A percentile compares a stretch with the other conserved stretches of the same genome.
phyloP scores from a whole-genome alignment of 495 filamentous ascomycete genomes.

The Penicillium salamii region DNA sequence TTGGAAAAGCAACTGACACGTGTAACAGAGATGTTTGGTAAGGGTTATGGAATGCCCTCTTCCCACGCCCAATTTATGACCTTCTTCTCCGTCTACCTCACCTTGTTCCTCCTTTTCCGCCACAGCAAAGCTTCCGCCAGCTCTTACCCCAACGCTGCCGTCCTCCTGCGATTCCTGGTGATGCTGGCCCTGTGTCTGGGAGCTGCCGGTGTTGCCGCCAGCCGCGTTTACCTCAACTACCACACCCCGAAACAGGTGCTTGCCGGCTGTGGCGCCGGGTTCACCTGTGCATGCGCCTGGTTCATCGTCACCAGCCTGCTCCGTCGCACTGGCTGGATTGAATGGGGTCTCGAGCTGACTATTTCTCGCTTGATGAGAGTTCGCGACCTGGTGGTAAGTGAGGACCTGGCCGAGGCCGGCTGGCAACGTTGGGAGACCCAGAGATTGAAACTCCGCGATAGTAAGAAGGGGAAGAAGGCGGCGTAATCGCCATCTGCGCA shows the following conservation, averaged over 20 bases:
- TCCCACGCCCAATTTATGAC: conserved; percentile 93
- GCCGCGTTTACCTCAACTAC: conserved; percentile 87
- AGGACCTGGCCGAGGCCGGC: conserved; percentile 86
- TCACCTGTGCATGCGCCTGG: conserved; percentile 71
- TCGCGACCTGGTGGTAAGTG: conserved; percentile 82
- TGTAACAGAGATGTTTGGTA: conserved; percentile 68
- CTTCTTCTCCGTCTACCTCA: conserved; percentile 81
- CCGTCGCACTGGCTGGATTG: conserved; percentile 60
- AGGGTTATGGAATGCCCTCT: conserved; percentile 98
- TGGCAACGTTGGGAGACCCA: conserved; percentile 86
- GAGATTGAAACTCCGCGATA: conserved; percentile 31
- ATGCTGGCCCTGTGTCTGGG: conserved; percentile 53
- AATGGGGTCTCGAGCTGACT: conserved; percentile 69
- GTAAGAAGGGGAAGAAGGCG: conserved; percentile 26
- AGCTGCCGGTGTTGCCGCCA: conserved; percentile 71
- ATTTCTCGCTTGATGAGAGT: conserved; percentile 63
- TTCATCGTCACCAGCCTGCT: conserved; percentile 65
- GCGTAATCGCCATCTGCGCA: conserved; percentile 17
- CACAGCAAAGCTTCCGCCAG: conserved; percentile 59
- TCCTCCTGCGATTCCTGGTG: conserved; percentile 55
- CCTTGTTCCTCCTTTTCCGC: conserved; percentile 76
- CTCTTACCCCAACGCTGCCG: conserved; percentile 46
- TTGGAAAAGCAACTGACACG: not conserved
- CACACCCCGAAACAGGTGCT: conserved; percentile 87
- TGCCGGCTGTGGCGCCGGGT: conserved; percentile 71